Evolutionary conservation across 1,284 basidiomycete genomes (phyloP).

Genomic region (Austropuccinia psidii): DNA sequence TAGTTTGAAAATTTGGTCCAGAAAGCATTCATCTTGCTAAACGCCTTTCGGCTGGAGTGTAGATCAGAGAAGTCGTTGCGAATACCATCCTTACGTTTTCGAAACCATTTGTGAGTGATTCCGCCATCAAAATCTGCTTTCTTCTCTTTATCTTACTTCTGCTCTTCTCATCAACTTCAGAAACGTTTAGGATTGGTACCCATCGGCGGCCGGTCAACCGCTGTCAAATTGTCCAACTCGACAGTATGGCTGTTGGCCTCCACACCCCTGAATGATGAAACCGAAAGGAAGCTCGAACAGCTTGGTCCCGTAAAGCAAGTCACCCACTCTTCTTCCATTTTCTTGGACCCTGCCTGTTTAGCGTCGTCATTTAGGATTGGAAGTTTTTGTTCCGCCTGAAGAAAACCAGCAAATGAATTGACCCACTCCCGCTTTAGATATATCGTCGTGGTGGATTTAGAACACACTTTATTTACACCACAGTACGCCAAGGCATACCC

Average conservation of each 20-base stretch:
- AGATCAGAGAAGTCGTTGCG: constrained; percentile 29
- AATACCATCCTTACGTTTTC: constrained; percentile 31
- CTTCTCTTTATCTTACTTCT: neutral
- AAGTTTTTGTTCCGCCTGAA: neutral
- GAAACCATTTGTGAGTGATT: constrained; percentile 22
- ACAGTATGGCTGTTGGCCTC: constrained; percentile 80
- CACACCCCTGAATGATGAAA: constrained; percentile 66
- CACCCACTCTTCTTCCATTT: neutral
- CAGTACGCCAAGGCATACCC: constrained; percentile 40
- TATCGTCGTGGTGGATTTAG: constrained; percentile 52
- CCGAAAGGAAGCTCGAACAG: constrained; percentile 61
- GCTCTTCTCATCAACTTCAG: neutral
- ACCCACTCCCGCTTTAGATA: constrained; percentile 42
- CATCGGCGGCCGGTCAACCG: constrained; percentile 73
- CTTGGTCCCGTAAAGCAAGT: constrained; percentile 68
- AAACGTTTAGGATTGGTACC: constrained; percentile 60
- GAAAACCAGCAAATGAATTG: neutral
- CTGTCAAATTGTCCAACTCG: constrained; percentile 63
- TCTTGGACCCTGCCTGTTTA: too few relatives aligned
- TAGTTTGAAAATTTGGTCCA: neutral
- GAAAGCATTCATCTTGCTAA: neutral
- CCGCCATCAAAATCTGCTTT: neutral
- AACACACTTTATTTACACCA: constrained; percentile 51
- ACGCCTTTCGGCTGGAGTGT: neutral
- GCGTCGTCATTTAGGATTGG: constrained; percentile 23